phyloP scores from a whole-genome alignment of 768 basidiomycete species.

The Tulasnella sp. region DNA sequence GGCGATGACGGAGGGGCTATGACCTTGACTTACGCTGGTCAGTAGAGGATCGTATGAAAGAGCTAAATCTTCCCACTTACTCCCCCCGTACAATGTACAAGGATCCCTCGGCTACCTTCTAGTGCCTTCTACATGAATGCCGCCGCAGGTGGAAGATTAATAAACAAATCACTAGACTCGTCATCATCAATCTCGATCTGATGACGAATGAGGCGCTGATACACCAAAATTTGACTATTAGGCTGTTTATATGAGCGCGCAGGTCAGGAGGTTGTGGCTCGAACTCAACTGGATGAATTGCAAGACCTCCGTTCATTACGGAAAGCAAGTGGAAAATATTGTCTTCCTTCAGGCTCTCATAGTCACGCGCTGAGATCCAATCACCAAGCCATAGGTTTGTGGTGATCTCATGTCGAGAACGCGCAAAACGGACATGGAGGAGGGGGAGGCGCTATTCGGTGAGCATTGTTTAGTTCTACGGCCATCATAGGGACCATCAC shows the following conservation, averaged over 20 bases:
- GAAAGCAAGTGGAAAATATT: conserved; percentile 66
- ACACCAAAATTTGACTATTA: not conserved
- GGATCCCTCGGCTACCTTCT: conserved; percentile 60
- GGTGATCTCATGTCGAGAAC: conserved; percentile 56
- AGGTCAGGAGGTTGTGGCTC: no score
- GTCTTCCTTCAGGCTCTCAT: conserved; percentile 47
- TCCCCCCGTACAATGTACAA: conserved; percentile 91
- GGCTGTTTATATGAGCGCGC: not conserved
- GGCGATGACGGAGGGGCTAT: conserved; percentile 75
- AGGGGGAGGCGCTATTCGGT: no score
- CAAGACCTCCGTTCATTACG: conserved; percentile 58
- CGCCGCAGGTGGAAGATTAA: conserved; percentile 67
- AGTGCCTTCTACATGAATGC: conserved; percentile 75
- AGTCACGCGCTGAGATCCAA: conserved; percentile 57
- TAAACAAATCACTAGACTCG: conserved; percentile 64
- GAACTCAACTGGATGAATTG: conserved; percentile 48
- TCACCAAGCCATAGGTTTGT: conserved; percentile 80
- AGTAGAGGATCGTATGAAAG: no score
- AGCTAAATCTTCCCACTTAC: no score
- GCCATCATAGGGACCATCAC: no score
- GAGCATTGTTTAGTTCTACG: no score
- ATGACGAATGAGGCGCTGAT: conserved; percentile 65
- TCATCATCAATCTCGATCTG: conserved; percentile 74
- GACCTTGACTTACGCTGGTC: no score
- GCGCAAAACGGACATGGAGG: no score